Conservation (phyloP, 306 rosid genomes). For the Gastrolobium villosum region DNA sequence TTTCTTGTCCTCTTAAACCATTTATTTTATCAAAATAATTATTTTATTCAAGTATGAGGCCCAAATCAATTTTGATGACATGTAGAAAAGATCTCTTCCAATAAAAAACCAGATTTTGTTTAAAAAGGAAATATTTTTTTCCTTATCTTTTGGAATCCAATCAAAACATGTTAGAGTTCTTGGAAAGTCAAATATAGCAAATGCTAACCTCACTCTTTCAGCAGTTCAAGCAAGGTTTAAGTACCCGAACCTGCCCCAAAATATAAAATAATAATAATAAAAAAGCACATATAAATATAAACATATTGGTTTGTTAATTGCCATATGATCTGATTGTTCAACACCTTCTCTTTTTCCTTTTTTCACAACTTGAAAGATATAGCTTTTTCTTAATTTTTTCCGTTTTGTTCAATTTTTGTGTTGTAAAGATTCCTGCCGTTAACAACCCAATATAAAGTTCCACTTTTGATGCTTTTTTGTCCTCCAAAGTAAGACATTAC, state of each 20-base stretch:
- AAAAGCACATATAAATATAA: neutral
- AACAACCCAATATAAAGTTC: conserved; percentile 10
- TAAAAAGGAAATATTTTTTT: neutral
- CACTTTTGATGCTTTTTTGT: conserved; percentile 24
- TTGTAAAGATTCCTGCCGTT: neutral
- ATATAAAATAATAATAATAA: neutral
- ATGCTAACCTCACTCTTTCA: conserved; percentile 31
- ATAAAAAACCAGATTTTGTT: neutral
- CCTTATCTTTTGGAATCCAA: conserved; percentile 14
- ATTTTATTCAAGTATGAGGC: conserved; percentile 9
- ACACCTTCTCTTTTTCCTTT: neutral
- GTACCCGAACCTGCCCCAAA: neutral
- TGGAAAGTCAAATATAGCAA: conserved; percentile 47
- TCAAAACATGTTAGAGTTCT: neutral
- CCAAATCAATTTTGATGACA: conserved; percentile 36
- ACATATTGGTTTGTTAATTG: neutral
- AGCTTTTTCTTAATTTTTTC: neutral
- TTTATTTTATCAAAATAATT: conserved; percentile 21
- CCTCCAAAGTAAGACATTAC: neutral
- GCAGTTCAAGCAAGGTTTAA: conserved; percentile 9
- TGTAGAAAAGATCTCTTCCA: conserved; percentile 36
- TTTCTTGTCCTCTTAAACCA: conserved; percentile 44
- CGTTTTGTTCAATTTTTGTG: neutral
- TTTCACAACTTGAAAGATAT: conserved; percentile 20
- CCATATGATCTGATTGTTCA: neutral